Conservation (phyloP, 331 rosid genomes). For the Acacia pycnantha region DNA sequence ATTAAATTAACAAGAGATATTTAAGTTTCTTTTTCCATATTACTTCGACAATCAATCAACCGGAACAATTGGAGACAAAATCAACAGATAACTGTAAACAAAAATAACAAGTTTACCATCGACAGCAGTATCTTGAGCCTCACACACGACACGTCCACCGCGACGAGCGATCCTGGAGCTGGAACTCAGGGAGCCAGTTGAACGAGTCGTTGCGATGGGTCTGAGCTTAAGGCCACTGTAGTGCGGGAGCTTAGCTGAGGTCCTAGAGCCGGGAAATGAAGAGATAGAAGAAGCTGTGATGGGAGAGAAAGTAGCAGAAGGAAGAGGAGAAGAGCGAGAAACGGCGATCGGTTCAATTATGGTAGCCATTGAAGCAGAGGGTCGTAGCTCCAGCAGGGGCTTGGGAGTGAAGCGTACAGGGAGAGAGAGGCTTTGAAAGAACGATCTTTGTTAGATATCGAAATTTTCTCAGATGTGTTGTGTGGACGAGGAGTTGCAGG, state of each 20-base stretch:
- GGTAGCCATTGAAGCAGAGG: conserved; percentile 71
- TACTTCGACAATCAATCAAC: background rate
- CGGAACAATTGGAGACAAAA: background rate
- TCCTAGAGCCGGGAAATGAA: conserved; percentile 23
- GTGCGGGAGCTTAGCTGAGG: conserved; percentile 35
- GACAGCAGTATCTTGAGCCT: conserved; percentile 75
- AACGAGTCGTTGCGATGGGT: conserved; percentile 25
- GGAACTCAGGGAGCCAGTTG: conserved; percentile 22
- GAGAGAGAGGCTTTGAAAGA: background rate
- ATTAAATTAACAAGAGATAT: background rate
- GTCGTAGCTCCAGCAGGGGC: conserved; percentile 31
- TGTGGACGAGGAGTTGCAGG: background rate
- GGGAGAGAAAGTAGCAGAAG: conserved; percentile 39
- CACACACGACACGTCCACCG: conserved; percentile 49
- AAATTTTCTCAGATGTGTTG: background rate
- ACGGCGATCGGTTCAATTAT: conserved; percentile 53
- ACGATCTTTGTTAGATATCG: background rate
- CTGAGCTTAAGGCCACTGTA: conserved; percentile 58
- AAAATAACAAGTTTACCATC: conserved; percentile 45
- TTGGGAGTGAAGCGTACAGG: background rate
- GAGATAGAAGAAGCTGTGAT: conserved; percentile 44
- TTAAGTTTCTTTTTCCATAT: background rate
- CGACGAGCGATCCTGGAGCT: conserved; percentile 37
- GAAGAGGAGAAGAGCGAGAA: conserved; percentile 49
- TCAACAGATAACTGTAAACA: background rate